These are phyloP conservation scores for Chaetomium fimeti DNA, from an alignment of 495 filamentous ascomycete species.

Conservation along the genomic window DNA sequence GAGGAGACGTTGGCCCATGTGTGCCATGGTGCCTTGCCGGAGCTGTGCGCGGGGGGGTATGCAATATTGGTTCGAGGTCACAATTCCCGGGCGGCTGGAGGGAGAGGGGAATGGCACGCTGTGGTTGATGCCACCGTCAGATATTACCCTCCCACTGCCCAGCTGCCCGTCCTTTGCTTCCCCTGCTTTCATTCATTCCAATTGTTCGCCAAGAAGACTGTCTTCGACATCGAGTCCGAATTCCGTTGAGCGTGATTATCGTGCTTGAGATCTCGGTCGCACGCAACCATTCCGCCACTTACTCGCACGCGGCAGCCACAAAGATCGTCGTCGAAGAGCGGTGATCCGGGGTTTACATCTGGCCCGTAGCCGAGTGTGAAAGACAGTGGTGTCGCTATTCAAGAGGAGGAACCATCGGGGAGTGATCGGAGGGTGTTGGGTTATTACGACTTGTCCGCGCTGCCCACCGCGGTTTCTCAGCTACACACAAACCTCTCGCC, in stretches of 20 bases:
- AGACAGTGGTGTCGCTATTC: not conserved
- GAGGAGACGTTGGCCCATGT: conserved; percentile 9
- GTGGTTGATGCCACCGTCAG: conserved; percentile 18
- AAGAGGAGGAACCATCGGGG: conserved; percentile 8
- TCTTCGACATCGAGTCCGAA: conserved; percentile 8
- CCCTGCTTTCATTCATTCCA: conserved; percentile 11
- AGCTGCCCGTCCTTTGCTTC: conserved; percentile 12
- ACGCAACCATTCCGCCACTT: conserved; percentile 11
- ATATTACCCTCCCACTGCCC: conserved; percentile 35
- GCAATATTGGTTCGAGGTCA: conserved; percentile 29
- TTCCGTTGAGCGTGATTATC: not conserved
- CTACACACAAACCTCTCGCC: conserved; percentile 23
- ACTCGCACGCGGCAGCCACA: conserved; percentile 19
- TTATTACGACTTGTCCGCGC: not conserved
- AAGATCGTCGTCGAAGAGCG: conserved; percentile 26
- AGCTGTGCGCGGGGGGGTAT: conserved; percentile 12
- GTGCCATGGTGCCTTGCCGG: conserved; percentile 13
- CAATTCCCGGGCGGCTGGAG: conserved; percentile 35
- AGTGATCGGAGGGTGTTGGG: not conserved
- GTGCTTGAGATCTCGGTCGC: conserved; percentile 1
- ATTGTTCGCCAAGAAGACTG: not conserved
- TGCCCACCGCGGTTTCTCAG: not conserved
- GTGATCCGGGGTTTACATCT: conserved; percentile 17
- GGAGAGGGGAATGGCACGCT: conserved; percentile 24
- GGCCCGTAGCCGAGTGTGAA: not conserved